Percentiles rank a stretch among this genome's conserved stretches.
phyloP scores from a whole-genome alignment of 805 yeast species.

The Nakazawaea ishiwadae region DNA sequence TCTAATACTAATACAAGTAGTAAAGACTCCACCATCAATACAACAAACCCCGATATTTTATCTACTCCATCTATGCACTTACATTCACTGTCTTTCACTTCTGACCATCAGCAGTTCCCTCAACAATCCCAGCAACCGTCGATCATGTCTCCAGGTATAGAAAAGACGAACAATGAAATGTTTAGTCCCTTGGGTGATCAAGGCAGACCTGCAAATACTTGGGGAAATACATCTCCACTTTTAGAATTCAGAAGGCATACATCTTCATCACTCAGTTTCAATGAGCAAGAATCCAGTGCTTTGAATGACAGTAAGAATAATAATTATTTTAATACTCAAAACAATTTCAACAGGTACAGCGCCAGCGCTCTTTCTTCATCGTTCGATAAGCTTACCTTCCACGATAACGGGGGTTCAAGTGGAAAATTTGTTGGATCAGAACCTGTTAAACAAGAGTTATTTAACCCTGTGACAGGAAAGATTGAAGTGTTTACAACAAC shows the following conservation, averaged over 20 bases:
- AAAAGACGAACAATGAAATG: not conserved
- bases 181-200: slow-evolving; percentile 1
- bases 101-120: too few species aligned
- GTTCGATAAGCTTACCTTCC: slow-evolving; percentile 7
- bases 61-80: not conserved
- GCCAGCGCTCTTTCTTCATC: slow-evolving; percentile 1
- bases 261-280: slow-evolving; percentile 4
- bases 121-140: too few species aligned
- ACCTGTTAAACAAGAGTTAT: slow-evolving; percentile 13
- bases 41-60: not conserved
- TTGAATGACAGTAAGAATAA: not conserved
- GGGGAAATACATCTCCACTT: slow-evolving; percentile 4
- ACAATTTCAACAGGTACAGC: not conserved
- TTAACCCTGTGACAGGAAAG: slow-evolving; percentile 13
- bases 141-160: not conserved
- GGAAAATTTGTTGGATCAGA: slow-evolving; percentile 8
- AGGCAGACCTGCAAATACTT: not conserved
- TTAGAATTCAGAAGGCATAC: slow-evolving; percentile 6
- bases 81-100: too few species aligned
- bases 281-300: not conserved
- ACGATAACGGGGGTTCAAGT: slow-evolving; percentile 1
- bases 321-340: not conserved
- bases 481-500: slow-evolving; percentile 9
- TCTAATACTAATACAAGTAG: not conserved
- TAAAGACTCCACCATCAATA: not conserved